Percentiles rank a stretch among this genome's conserved stretches.
Conservation (phyloP, 306 rosid genomes). For the Rosa persica region DNA sequence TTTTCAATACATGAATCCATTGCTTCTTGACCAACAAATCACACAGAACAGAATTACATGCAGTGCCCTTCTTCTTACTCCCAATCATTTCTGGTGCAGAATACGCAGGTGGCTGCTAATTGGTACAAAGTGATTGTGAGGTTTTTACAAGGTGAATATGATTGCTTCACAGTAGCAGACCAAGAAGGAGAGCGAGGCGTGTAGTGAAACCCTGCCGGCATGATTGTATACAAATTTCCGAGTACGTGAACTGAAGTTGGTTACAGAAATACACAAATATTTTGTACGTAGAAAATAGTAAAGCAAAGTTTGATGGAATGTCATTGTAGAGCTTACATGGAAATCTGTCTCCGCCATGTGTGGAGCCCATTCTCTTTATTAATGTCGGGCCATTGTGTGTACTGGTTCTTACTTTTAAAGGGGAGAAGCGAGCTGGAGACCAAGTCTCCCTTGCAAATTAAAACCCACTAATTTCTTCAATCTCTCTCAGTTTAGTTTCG, state of each 20-base stretch:
- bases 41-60: neutral
- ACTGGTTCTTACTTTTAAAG: slow-evolving; percentile 39
- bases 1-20: neutral
- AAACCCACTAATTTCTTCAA: neutral
- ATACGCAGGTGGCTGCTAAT: neutral
- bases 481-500: neutral
- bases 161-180: slow-evolving; percentile 18
- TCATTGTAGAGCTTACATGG: slow-evolving; percentile 87
- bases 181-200: slow-evolving; percentile 23
- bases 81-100: neutral
- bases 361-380: slow-evolving; percentile 53
- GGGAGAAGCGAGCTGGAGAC: slow-evolving; percentile 14
- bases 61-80: neutral
- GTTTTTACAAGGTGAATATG: neutral
- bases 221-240: slow-evolving; percentile 1
- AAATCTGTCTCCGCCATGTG: slow-evolving; percentile 44
- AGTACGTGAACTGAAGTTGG: slow-evolving; percentile 45
- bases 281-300: slow-evolving; percentile 75
- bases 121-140: slow-evolving; percentile 10
- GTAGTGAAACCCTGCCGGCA: slow-evolving; percentile 47
- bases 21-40: neutral
- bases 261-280: slow-evolving; percentile 42
- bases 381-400: slow-evolving; percentile 52
- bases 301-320: slow-evolving; percentile 59
- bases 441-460: neutral